Evolutionary conservation across 2,329 filamentous ascomycete genomes (phyloP), one percentile per base, ranked within the genome.

Genomic region (Talaromyces amestolkiae): DNA sequence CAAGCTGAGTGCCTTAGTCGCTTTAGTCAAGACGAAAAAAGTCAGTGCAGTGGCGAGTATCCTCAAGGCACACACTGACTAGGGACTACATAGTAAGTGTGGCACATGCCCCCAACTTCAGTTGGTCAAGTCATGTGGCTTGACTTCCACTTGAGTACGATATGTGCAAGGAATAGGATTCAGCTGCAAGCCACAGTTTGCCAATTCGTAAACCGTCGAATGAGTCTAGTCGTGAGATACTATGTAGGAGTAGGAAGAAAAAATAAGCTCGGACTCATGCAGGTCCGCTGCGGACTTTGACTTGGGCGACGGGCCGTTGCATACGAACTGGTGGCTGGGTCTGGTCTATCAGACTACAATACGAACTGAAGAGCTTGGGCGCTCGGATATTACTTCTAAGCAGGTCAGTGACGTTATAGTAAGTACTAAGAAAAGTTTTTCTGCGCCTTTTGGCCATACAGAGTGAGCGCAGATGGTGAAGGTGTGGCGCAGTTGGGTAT

Each of bases 21-120:
- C 47, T 24, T 47, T 47, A 7, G 45, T 47, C 37, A 17, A 39
- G 4, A 3, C 9, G 10, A 27, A 13, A 1, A 7, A 35, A 27
- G 51, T 54, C 51, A 19, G 51, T 54, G 51, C 51, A 35, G 51
- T 54, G 51, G 51, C 51, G 51, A 54, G 51, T 54, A 54, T 37
- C 51, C 51, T 54, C 51, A 54, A 54, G 51, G 51, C 51, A 54
- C 51, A 54, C 17, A 54, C 15, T 31, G 22, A 27, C 22, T 22
- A 11, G 6, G 33, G 53, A 22, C 33, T 56, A 39, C 9, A 37
- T 37, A 31, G 35, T 37, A 3, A 37, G 31, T 56, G 53, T 37
- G 31, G 31, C 31, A 56, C 31, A 37, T 56, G 31, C 33, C 49
- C 49, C 49, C 49, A n/a, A 31, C 24, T n/a, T 53, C 24, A 31